Conservation (phyloP, 2,329 filamentous ascomycete genomes). For the Ophiostoma perfectum region DNA sequence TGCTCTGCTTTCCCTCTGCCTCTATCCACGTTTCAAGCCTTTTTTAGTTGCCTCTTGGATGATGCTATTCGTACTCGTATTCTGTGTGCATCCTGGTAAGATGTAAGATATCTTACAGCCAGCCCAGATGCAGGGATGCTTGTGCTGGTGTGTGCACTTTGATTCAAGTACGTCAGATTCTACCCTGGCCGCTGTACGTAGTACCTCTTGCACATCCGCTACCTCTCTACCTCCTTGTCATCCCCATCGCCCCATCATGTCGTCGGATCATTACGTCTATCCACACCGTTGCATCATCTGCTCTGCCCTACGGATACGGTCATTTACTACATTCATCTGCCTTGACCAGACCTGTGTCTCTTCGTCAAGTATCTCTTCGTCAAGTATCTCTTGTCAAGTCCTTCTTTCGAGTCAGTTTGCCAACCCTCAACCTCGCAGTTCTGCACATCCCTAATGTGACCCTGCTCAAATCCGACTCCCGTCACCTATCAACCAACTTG, state of each 20-base stretch:
- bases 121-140: too few relatives aligned
- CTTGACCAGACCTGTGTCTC: background rate
- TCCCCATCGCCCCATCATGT: background rate
- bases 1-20: background rate
- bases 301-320: background rate
- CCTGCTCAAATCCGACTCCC: too few relatives aligned
- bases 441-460: too few relatives aligned
- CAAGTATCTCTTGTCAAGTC: background rate
- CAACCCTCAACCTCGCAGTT: background rate
- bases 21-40: too few relatives aligned
- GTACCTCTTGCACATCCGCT: background rate
- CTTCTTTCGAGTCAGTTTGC: background rate
- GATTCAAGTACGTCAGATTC: background rate
- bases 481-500: background rate
- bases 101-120: too few relatives aligned
- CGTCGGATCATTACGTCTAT: background rate
- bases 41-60: too few relatives aligned
- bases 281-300: slow-evolving; percentile 3
- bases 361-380: background rate
- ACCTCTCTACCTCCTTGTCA: background rate
- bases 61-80: too few relatives aligned
- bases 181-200: background rate
- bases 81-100: too few relatives aligned
- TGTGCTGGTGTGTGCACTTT: too few relatives aligned
- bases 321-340: background rate